Evolutionary conservation across 441 rosid species (phyloP).

Genomic region (Pelargonium citronellum): DNA sequence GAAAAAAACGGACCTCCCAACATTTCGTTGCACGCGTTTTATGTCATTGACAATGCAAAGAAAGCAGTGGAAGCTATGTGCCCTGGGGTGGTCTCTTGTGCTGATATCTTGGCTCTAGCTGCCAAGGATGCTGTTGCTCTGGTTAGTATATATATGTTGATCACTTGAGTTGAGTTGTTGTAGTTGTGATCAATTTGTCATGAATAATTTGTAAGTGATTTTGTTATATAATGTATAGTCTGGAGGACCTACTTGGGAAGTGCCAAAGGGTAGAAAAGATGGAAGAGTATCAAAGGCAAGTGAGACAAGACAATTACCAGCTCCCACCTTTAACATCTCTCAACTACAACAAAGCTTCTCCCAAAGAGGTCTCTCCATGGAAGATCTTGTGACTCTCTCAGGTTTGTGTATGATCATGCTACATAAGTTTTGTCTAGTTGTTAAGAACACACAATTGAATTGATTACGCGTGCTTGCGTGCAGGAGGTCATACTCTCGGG

Average conservation of each 20-base stretch:
- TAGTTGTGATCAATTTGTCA: no score
- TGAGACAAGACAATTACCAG: conserved; percentile 45
- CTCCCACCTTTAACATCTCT: conserved; percentile 47
- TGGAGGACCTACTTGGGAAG: conserved; percentile 59
- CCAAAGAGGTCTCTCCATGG: conserved; percentile 46
- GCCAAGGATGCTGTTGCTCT: conserved; percentile 53
- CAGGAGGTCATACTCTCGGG: conserved; percentile 60
- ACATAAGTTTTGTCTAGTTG: background rate
- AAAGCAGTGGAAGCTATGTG: conserved; percentile 40
- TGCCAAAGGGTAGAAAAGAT: conserved; percentile 60
- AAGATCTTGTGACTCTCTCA: conserved; percentile 53
- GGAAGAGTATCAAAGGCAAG: conserved; percentile 53
- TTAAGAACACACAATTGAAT: background rate
- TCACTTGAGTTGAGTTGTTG: no score
- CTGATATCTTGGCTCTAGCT: conserved; percentile 62
- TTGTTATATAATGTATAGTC: conserved; percentile 43
- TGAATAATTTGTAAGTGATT: no score
- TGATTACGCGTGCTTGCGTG: no score
- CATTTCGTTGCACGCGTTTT: conserved; percentile 51
- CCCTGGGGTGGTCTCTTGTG: conserved; percentile 59
- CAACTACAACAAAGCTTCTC: conserved; percentile 54
- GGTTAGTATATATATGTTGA: no score
- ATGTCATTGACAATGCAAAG: conserved; percentile 52
- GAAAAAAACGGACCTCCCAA: conserved; percentile 63
- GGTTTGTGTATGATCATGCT: conserved; percentile 20